Percentiles rank a stretch among this genome's conserved stretches.
Evolutionary conservation across 805 yeast genomes (phyloP).

Genomic region (Kuraishia hungarica): DNA sequence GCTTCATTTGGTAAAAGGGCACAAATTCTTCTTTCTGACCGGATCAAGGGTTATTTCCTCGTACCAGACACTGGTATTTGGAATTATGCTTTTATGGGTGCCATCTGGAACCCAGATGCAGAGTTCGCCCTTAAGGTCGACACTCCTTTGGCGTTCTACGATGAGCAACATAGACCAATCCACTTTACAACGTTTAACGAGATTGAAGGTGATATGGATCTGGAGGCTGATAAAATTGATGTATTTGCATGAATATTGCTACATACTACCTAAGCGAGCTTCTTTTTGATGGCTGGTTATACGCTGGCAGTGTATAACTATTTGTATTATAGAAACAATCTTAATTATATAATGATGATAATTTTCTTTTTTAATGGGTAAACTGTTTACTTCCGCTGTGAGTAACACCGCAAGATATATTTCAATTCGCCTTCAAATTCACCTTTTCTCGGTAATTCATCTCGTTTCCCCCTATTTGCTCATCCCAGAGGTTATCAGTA

Average conservation of each 20-base stretch:
- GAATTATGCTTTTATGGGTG: constrained; percentile 88
- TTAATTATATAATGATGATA: no score
- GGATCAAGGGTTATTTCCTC: constrained; percentile 71
- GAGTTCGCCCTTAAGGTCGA: constrained; percentile 62
- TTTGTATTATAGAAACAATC: not conserved
- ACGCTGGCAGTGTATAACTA: no score
- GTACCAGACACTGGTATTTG: constrained; percentile 82
- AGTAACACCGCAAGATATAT: no score
- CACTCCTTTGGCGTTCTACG: constrained; percentile 74
- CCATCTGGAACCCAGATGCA: constrained; percentile 63
- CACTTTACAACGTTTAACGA: constrained; percentile 76
- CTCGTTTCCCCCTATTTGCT: no score
- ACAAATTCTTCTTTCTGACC: constrained; percentile 68
- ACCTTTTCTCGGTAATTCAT: no score
- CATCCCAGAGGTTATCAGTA: no score
- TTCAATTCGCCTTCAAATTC: no score
- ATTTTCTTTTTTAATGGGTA: no score
- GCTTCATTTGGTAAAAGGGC: constrained; percentile 49
- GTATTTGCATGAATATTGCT: constrained; percentile 35
- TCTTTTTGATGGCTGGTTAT: no score
- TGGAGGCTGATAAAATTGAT: constrained; percentile 64
- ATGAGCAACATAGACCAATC: constrained; percentile 79
- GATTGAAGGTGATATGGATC: constrained; percentile 39
- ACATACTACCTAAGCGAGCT: no score
- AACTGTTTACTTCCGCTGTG: no score